Evolutionary conservation across 768 basidiomycete species (phyloP), one percentile per base, ranked within the genome.

Genomic region (Tricholoma furcatifolium): DNA sequence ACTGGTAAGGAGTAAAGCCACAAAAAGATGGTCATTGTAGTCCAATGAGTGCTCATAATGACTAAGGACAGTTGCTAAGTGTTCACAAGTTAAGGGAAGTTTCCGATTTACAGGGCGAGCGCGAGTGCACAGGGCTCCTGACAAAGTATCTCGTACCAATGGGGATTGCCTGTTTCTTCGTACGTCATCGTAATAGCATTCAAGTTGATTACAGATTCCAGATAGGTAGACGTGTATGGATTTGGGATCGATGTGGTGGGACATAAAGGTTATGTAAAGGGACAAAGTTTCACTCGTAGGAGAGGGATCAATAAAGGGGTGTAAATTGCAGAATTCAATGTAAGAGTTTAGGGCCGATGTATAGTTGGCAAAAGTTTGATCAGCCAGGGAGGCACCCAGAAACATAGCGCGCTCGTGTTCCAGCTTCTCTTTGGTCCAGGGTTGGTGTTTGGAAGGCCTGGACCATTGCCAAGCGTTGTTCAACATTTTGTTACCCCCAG

Each of bases 121-220:
- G 8, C 30, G 43, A 9, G 21, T 6, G 2, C 36, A 6, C 20
- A 21, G 12, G 3, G 30, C 32, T 2, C 42, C 20, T 2, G 14
- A 5, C 0, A 51, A 34, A 2, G 50, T 43, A 12, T 36, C 17
- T n/a, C 17, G n/a, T 1, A 51, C 42, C 1, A 51, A 3, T 1
- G 41, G 4, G 12, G 40, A 44, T 5, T 31, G 36, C 12, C 65
- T 60, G 4, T 31, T 39, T 1, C 2, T 2, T 14, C 63, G 60
- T 3, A 73, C 62, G 6, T 58, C 4, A 2, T 73, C 72, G 48
- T 61, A 75, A 9, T 58, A 54, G 0, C 60, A 6, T 43, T 73
- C 68, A 0, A 76, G 65, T 17, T 66, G 51, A 27, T 64, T 67
- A 51, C 67, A 67, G 17, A 73, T 71, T 8, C 74, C 72, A 4